A percentile compares a stretch with the other conserved stretches of the same genome.
Evolutionary conservation across 2,329 filamentous ascomycete genomes (phyloP).

Genomic region (Rutstroemia sydowiana): DNA sequence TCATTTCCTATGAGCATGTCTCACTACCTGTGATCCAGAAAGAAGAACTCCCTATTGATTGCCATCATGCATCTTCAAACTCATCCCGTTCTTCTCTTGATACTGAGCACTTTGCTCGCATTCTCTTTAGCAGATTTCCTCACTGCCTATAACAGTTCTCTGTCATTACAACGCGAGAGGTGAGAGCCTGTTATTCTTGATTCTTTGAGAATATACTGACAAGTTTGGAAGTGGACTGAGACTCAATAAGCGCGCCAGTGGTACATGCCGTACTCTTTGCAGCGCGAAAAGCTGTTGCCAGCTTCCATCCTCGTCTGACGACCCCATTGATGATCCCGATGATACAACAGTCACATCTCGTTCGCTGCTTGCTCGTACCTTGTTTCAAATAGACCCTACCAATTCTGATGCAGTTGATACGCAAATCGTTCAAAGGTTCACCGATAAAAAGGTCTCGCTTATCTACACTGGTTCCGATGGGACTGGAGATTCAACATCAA

Average conservation of each 20-base stretch:
- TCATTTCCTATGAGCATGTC: background rate
- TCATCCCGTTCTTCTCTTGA: background rate
- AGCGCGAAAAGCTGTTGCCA: background rate
- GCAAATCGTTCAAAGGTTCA: background rate
- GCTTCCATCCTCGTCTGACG: background rate
- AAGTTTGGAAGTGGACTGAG: background rate
- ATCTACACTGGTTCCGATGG: background rate
- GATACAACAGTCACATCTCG: background rate
- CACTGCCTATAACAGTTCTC: background rate
- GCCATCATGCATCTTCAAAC: background rate
- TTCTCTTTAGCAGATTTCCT: background rate
- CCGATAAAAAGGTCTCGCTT: background rate
- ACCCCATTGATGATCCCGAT: background rate
- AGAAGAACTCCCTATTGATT: background rate
- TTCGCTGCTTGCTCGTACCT: background rate
- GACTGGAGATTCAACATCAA: background rate
- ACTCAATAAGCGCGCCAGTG: background rate
- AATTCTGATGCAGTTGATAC: background rate
- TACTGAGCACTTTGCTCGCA: background rate
- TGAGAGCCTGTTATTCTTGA: background rate
- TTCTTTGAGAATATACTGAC: background rate
- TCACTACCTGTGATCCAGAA: background rate
- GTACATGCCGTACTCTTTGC: background rate
- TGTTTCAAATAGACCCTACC: background rate
- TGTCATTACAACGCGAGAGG: background rate